A percentile compares a stretch with the other conserved stretches of the same genome.
Conservation (phyloP, 352 stramenopile genomes). For the Pilasporangium apinafurcum region DNA sequence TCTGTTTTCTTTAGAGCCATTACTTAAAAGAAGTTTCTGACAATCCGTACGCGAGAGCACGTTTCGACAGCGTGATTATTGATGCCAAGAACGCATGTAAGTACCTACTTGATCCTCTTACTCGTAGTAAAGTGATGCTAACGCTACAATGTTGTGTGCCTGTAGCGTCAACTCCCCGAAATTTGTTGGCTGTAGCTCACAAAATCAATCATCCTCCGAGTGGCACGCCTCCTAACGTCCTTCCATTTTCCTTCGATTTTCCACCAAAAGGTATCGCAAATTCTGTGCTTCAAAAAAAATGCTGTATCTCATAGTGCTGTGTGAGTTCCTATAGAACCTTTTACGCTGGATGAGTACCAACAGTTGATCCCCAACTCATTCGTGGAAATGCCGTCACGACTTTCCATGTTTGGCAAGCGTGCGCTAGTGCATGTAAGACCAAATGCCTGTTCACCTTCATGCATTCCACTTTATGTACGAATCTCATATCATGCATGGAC, state of each 20-base stretch:
- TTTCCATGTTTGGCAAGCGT: constrained; percentile 84
- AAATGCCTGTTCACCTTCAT: background rate
- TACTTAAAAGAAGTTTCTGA: constrained; percentile 63
- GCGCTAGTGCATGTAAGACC: constrained; percentile 68
- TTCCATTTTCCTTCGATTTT: constrained; percentile 82
- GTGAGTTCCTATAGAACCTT: constrained; percentile 37
- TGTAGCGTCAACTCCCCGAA: constrained; percentile 48
- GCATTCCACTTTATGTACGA: background rate
- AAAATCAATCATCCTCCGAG: constrained; percentile 84
- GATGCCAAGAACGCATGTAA: constrained; percentile 75
- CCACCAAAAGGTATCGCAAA: constrained; percentile 38
- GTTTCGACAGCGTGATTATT: constrained; percentile 86
- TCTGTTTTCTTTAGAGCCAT: constrained; percentile 22
- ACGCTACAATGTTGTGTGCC: background rate
- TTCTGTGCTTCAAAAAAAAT: background rate
- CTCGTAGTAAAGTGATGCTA: too few species aligned
- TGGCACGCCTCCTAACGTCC: constrained; percentile 62
- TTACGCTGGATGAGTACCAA: constrained; percentile 44
- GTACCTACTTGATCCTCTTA: background rate
- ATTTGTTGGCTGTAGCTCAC: constrained; percentile 69
- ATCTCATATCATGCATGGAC: background rate
- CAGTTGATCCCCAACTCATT: constrained; percentile 81
- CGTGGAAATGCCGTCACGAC: constrained; percentile 66
- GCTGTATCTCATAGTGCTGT: background rate
- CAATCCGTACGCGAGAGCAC: constrained; percentile 69